Evolutionary conservation across 345 rosid genomes (phyloP).

Genomic region (Aurinia saxatilis): DNA sequence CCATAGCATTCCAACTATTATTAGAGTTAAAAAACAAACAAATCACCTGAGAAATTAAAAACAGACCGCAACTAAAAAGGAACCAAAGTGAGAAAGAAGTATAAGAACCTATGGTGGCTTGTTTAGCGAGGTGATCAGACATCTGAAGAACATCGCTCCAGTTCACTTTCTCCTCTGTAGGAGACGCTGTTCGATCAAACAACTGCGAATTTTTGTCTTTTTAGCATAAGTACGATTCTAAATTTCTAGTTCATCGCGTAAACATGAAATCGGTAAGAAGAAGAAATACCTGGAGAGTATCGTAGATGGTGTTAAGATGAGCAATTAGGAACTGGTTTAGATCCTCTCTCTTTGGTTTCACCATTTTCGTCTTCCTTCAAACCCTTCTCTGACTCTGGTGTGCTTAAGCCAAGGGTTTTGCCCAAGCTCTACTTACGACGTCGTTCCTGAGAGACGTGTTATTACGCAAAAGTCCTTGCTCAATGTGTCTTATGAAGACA

Average conservation of each 20-base stretch:
- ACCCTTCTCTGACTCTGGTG: not conserved
- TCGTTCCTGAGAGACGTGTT: not conserved
- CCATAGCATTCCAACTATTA: constrained; percentile 90
- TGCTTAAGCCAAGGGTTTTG: constrained; percentile 10
- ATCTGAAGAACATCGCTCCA: constrained; percentile 72
- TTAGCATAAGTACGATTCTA: not conserved
- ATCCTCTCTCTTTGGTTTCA: constrained; percentile 45
- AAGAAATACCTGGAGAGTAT: constrained; percentile 60
- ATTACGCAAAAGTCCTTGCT: not conserved
- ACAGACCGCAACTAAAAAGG: not conserved
- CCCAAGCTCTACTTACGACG: not conserved
- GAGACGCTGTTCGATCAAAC: constrained; percentile 44
- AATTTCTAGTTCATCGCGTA: not conserved
- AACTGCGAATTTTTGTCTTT: too few relatives aligned
- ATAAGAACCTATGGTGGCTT: constrained; percentile 68
- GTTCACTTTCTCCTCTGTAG: constrained; percentile 42
- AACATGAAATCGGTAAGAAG: not conserved
- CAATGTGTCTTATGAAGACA: not conserved
- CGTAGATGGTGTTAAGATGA: constrained; percentile 64
- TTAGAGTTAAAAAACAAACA: not conserved
- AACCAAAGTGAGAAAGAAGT: not conserved
- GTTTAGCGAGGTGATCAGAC: constrained; percentile 76
- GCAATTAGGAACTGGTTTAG: constrained; percentile 39
- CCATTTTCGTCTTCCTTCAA: constrained; percentile 37
- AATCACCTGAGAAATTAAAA: not conserved